phyloP scores from a whole-genome alignment of 2,329 filamentous ascomycete genomes.

The Aspergillus quadricinctus region DNA sequence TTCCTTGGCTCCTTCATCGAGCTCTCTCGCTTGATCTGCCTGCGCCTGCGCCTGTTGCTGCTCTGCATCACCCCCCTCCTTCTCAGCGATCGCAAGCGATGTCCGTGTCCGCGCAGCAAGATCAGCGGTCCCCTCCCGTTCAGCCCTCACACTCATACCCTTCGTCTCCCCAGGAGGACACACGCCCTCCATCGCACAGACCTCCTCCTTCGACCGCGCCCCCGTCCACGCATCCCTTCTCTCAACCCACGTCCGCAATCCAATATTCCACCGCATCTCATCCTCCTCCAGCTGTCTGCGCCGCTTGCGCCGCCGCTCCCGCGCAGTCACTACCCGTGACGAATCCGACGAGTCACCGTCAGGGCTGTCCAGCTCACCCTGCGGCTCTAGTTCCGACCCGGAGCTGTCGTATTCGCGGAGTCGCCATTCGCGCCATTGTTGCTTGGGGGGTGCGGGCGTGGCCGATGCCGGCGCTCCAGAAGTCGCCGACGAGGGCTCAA shows the following conservation, averaged over 20 bases:
- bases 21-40: conserved; percentile 15
- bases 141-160: neutral
- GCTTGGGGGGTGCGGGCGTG: conserved; percentile 19
- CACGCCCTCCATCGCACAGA: conserved; percentile 15
- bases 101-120: conserved; percentile 19
- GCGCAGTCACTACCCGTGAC: conserved; percentile 37
- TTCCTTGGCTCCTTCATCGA: conserved; percentile 18
- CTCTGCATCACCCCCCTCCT: conserved; percentile 11
- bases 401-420: conserved; percentile 35
- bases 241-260: conserved; percentile 72
- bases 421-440: conserved; percentile 33
- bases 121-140: conserved; percentile 6
- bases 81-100: conserved; percentile 19
- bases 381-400: conserved; percentile 33
- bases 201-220: conserved; percentile 44
- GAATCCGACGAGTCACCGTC: conserved; percentile 12
- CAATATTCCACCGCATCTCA: conserved; percentile 74
- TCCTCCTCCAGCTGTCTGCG: conserved; percentile 57
- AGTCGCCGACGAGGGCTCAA: conserved; percentile 20
- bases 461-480: conserved; percentile 15
- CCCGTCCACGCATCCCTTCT: conserved; percentile 82
- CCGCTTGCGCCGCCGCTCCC: conserved; percentile 53
- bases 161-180: neutral
- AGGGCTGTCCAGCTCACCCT: conserved; percentile 9
- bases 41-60: conserved; percentile 12